These are phyloP conservation scores for Fusarium drepaniforme DNA, from an alignment of 2,329 filamentous ascomycete genomes.

Conservation along the genomic window DNA sequence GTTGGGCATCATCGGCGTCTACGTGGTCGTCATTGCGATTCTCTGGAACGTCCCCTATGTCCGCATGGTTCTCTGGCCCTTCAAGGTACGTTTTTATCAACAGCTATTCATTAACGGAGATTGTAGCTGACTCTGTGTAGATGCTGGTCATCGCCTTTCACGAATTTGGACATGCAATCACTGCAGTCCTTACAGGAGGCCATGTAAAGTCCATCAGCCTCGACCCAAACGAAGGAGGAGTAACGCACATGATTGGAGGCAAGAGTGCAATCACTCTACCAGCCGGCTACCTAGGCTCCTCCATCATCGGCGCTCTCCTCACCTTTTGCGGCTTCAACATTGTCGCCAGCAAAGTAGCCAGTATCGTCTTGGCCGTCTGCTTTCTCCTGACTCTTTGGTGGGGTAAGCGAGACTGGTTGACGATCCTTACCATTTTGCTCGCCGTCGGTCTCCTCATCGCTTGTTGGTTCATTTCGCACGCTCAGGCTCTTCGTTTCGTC, in stretches of 20 bases:
- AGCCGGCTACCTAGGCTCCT: conserved; percentile 83
- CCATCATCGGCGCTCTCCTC: conserved; percentile 80
- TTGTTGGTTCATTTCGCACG: conserved; percentile 85
- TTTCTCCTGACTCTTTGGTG: conserved; percentile 87
- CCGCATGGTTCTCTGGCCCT: conserved; percentile 81
- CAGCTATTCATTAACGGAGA: not conserved
- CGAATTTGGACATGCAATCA: conserved; percentile 82
- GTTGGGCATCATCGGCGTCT: conserved; percentile 77
- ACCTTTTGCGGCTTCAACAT: conserved; percentile 87
- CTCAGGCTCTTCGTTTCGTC: conserved; percentile 78
- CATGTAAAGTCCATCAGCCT: conserved; percentile 80
- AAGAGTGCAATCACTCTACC: conserved; percentile 78
- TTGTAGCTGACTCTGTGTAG: conserved; percentile 51
- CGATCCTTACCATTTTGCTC: conserved; percentile 75
- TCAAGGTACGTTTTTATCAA: conserved; percentile 69
- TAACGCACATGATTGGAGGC: conserved; percentile 82
- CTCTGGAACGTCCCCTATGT: conserved; percentile 85
- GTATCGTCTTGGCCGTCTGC: conserved; percentile 77
- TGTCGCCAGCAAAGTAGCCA: conserved; percentile 83
- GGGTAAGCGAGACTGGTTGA: conserved; percentile 83
- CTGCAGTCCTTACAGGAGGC: conserved; percentile 78
- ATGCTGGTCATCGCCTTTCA: conserved; percentile 89
- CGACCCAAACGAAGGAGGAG: conserved; percentile 83
- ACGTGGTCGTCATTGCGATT: conserved; percentile 79
- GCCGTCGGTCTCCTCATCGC: conserved; percentile 78